Base-by-base conservation (phyloP, 257 asterid genomes). In the Solanum stenotomum region DNA sequence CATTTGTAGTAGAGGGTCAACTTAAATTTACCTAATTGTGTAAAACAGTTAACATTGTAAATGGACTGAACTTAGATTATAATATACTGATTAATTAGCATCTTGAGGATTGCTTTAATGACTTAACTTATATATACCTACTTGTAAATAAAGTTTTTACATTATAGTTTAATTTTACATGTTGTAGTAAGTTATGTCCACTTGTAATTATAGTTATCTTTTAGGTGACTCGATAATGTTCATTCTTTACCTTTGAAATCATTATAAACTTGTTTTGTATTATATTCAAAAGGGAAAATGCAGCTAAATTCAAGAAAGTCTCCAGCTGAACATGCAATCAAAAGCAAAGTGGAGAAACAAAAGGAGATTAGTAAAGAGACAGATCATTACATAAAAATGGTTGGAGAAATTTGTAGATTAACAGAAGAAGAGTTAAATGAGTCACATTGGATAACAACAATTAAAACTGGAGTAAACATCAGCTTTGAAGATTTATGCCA, bases 361-460 rank as follows among this genome's bases (percentile, higher is more conserved):
- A 81, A 86, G 86, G 42, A 20, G 68, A 85, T 86, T 83, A 76
- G 65, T 4, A 72, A 31, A 10, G 93, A 88, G 87, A 83, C 42
- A 52, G 88, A 87, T 81, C 87, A 76, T 76, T 88, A 86, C 89
- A 85, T 68, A 18, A 91, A 85, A 65, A 68, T 89, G 87, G 77
- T 90, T 56, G 90, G 89, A 31, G 88, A 89, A 56, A 91, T 93
- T 13, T 90, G 90, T 22, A 85, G 84, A 85, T 72, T 90, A 46
- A 84, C 92, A 65, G 92, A 90, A 82, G 92, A 92, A n/a, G 87
- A 87, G 44, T n/a, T 88, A 12, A 81, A 87, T 25, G 89, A 91
- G 91, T 86, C 84, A 10, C 35, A 44, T 42, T 91, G 94, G 94
- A 33, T 82, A 42, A 7, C 82, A 40, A 8, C 78, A 15, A 44